Base-by-base conservation (phyloP, 2,329 filamentous ascomycete species). In the Aspergillus sergii region DNA sequence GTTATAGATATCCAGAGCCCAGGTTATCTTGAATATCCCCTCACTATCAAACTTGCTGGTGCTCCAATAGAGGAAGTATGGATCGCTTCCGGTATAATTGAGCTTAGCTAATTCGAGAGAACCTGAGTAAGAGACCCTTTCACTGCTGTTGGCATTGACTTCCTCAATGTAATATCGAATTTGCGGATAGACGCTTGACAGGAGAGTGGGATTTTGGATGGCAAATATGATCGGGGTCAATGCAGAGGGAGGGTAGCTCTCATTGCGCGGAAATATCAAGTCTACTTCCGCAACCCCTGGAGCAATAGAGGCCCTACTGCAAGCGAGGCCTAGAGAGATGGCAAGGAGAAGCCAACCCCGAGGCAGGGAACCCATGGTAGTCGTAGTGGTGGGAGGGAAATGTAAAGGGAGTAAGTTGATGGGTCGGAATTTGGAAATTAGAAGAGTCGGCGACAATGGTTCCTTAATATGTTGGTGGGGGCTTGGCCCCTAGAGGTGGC, bases 201-300 rank as follows among this genome's bases (percentile, higher is more conserved):
- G 56, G 32, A 63, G 43, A 28, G 43, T 19, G 23, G 60, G 58
- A 46, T 65, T 63, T 39, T 65, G 65, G 53, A 66, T 54, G 30
- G 58, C 65, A 10, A 66, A 65, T 1, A 66, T 58, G n/a, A 66
- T 58, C 16, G 65, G 63, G 39, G 51, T 58, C 57, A 66, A n/a
- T 19, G 51, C 9, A n/a, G 51, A 34, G 12, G 60, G 56, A 0
- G 16, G 19, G 56, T 50, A 65, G 26, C 30, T 66, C 34, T 57
- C 61, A 8, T 61, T 59, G 57, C 63, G 60, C 12, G 63, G 65
- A n/a, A 48, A 66, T 34, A 66, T 46, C 30, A 32, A 11, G 30
- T 32, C 30, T 9, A 32, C 30, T 10, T 32, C 30, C 30, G 30
- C 30, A 32, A 32, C 30, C 30, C 30, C 30, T 32, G 30, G 30